Conservation (phyloP, 192 early-diverging fungal genomes). For the Backusella psychrophila region DNA sequence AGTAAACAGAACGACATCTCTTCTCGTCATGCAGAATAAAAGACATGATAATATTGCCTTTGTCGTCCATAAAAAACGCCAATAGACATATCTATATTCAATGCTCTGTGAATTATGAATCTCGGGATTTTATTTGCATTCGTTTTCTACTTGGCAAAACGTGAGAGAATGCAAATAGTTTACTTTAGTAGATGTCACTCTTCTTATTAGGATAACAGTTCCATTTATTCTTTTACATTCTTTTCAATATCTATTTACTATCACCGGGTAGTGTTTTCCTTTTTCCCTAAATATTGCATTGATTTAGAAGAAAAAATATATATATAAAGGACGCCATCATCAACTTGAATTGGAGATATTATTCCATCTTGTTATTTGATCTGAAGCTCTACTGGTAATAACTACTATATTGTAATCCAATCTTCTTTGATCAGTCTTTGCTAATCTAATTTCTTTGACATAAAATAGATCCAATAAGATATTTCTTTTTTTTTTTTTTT, state of each 20-base stretch:
- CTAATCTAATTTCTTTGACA: not conserved
- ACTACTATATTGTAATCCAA: not conserved
- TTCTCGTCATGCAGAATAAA: not conserved
- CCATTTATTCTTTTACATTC: not conserved
- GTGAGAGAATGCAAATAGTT: not conserved
- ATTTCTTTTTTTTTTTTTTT: too few species aligned
- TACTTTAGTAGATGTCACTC: not conserved
- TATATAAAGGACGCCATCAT: not conserved
- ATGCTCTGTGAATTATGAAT: not conserved
- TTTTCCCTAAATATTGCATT: too few species aligned
- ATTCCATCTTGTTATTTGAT: not conserved
- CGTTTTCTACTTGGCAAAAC: not conserved
- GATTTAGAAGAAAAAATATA: not conserved
- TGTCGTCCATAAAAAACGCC: not conserved
- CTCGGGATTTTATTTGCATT: not conserved
- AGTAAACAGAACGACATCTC: too few species aligned
- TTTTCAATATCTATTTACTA: not conserved
- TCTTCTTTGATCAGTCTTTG: not conserved
- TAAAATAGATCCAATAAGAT: too few species aligned
- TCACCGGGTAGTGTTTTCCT: not conserved
- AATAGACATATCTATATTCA: not conserved
- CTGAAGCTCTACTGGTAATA: not conserved
- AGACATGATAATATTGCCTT: not conserved
- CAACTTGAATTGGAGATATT: not conserved
- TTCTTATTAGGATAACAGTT: not conserved